Conservation (phyloP, 2,329 filamentous ascomycete genomes). For the Trichoderma citrinoviride region DNA sequence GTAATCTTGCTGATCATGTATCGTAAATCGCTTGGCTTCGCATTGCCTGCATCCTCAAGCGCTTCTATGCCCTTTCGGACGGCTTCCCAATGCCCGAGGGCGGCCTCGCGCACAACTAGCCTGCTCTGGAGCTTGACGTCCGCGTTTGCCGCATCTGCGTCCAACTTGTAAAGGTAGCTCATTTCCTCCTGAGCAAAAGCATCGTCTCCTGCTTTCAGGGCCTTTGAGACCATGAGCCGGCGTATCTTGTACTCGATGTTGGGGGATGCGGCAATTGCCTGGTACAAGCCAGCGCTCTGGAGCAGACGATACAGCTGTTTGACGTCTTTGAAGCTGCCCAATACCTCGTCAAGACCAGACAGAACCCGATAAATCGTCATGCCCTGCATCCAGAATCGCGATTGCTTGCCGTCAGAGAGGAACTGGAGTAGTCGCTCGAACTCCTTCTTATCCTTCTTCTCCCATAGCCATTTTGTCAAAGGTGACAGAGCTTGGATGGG, state of each 20-base stretch:
- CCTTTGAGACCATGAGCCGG: slow-evolving; percentile 29
- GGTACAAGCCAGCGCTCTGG: slow-evolving; percentile 33
- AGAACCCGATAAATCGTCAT: slow-evolving; percentile 24
- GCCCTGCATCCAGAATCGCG: slow-evolving; percentile 23
- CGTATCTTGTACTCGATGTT: slow-evolving; percentile 32
- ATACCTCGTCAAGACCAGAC: not conserved
- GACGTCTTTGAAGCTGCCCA: slow-evolving; percentile 22
- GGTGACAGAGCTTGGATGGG: slow-evolving; percentile 24
- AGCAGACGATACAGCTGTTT: slow-evolving; percentile 32
- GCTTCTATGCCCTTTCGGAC: slow-evolving; percentile 27
- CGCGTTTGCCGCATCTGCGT: slow-evolving; percentile 22
- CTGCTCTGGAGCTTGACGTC: slow-evolving; percentile 33
- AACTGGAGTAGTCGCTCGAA: slow-evolving; percentile 22
- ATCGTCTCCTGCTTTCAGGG: slow-evolving; percentile 32
- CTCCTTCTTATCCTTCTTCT: slow-evolving; percentile 13
- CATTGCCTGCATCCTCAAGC: slow-evolving; percentile 25
- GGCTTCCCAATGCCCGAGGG: slow-evolving; percentile 30
- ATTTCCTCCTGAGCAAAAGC: slow-evolving; percentile 30
- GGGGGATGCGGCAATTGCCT: slow-evolving; percentile 21
- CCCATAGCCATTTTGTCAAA: slow-evolving; percentile 15
- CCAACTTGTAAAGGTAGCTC: slow-evolving; percentile 25
- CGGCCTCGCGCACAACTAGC: slow-evolving; percentile 32
- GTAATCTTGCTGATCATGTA: slow-evolving; percentile 35
- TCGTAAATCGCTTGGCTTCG: slow-evolving; percentile 28
- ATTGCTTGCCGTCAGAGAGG: slow-evolving; percentile 18